Evolutionary conservation across 1,284 basidiomycete species (phyloP).

Genomic region (Athelia psychrophila): DNA sequence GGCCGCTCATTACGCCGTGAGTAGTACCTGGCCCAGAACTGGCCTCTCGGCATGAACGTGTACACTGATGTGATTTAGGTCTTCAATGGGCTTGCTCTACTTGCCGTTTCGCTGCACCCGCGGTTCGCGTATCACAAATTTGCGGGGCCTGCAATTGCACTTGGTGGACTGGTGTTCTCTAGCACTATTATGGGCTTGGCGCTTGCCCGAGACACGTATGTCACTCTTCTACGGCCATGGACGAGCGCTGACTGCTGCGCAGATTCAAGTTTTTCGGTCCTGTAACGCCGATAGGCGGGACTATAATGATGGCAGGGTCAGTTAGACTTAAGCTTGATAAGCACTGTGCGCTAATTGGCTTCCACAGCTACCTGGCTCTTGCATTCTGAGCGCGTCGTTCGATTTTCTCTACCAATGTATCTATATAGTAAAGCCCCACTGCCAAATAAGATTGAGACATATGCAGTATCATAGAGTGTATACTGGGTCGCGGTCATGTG

Average conservation of each 20-base stretch:
- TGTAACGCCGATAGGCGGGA: conserved; percentile 73
- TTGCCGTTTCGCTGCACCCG: conserved; percentile 72
- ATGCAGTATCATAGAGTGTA: too few species aligned
- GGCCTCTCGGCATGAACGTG: too few species aligned
- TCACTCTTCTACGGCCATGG: conserved; percentile 1
- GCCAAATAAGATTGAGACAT: too few species aligned
- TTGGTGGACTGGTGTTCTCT: conserved; percentile 67
- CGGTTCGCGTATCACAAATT: conserved; percentile 61
- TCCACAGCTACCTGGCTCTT: conserved; percentile 49
- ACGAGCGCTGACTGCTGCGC: conserved; percentile 3
- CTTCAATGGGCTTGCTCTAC: conserved; percentile 74
- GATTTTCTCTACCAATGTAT: conserved; percentile 5
- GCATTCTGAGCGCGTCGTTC: conserved; percentile 32
- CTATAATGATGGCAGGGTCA: conserved; percentile 78
- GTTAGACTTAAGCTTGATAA: conserved; percentile 17
- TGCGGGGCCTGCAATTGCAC: conserved; percentile 68
- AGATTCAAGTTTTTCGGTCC: conserved; percentile 69
- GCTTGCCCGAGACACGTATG: conserved; percentile 52
- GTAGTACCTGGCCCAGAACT: conserved; percentile 18
- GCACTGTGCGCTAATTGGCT: neutral
- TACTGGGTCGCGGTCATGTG: too few species aligned
- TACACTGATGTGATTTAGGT: conserved; percentile 38
- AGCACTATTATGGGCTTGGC: conserved; percentile 69
- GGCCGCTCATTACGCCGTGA: conserved; percentile 63
- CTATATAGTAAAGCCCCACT: neutral